phyloP scores from a whole-genome alignment of 2,329 filamentous ascomycete species.

The Monilinia aucupariae region DNA sequence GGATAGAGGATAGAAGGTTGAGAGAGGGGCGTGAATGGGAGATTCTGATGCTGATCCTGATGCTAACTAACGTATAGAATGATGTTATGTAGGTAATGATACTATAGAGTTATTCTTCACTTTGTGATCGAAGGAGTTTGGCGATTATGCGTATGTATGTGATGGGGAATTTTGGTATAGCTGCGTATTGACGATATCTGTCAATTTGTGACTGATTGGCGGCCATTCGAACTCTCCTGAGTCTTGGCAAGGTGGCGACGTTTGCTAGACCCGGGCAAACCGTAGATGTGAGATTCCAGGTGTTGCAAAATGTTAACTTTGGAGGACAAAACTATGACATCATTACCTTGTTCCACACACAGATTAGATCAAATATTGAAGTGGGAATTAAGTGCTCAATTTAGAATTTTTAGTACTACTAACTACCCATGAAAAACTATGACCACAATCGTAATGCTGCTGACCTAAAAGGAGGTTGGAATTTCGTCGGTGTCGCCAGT shows the following conservation, averaged over 20 bases:
- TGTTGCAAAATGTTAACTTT: background rate
- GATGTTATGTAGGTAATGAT: background rate
- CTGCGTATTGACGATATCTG: background rate
- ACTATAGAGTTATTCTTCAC: background rate
- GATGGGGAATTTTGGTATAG: background rate
- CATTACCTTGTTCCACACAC: background rate
- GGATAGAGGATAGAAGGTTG: too few relatives aligned
- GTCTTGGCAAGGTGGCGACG: background rate
- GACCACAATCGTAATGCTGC: slow-evolving; percentile 9
- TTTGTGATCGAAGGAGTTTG: background rate
- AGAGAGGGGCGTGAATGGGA: background rate
- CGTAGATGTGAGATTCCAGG: background rate
- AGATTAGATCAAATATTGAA: background rate
- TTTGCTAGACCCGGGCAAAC: background rate
- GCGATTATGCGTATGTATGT: background rate
- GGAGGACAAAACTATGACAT: background rate
- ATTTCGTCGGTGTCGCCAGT: slow-evolving; percentile 3
- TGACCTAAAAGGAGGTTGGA: background rate
- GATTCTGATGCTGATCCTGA: background rate
- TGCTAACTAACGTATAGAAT: background rate
- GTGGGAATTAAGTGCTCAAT: slow-evolving; percentile 15
- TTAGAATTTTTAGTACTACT: slow-evolving; percentile 16
- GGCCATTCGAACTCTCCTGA: background rate
- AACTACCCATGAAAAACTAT: slow-evolving; percentile 16
- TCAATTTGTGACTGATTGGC: background rate